Percentiles rank a stretch among this genome's conserved stretches.
These are phyloP conservation scores for Aspergillus bombycis DNA, from an alignment of 2,329 filamentous ascomycete genomes.

Conservation along the genomic window DNA sequence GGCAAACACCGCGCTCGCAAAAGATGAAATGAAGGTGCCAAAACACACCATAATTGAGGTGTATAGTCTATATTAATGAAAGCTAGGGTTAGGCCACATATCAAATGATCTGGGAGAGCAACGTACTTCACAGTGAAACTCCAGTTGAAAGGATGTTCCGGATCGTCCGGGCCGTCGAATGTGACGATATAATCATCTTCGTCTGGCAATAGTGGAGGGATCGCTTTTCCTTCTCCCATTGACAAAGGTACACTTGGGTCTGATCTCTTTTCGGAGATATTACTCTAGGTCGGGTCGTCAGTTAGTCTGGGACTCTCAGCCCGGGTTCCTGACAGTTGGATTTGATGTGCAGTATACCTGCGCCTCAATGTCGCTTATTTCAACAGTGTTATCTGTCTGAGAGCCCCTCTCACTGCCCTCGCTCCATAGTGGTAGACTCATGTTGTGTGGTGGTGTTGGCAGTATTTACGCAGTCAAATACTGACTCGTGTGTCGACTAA, in stretches of 20 bases:
- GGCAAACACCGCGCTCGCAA: slow-evolving; percentile 66
- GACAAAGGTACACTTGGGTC: neutral
- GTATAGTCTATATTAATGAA: slow-evolving; percentile 19
- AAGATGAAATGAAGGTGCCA: slow-evolving; percentile 54
- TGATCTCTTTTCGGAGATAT: neutral
- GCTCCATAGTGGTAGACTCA: neutral
- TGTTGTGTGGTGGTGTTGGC: neutral
- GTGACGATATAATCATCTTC: slow-evolving; percentile 56
- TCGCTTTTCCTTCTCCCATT: slow-evolving; percentile 44
- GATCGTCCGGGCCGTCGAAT: slow-evolving; percentile 54
- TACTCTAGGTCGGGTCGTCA: neutral
- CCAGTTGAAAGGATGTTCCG: slow-evolving; percentile 58
- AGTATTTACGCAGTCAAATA: neutral
- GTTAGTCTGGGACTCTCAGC: neutral
- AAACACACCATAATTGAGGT: slow-evolving; percentile 36
- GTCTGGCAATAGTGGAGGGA: slow-evolving; percentile 51
- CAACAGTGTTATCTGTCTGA: neutral
- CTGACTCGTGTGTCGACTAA: neutral
- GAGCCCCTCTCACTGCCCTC: neutral
- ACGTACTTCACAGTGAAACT: slow-evolving; percentile 48
- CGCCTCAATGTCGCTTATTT: neutral
- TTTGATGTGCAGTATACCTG: neutral
- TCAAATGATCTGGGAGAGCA: neutral
- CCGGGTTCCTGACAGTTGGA: neutral
- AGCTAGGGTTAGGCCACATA: neutral